Conservation (phyloP, 2,329 filamentous ascomycete species). For the Hortaea sp. region DNA sequence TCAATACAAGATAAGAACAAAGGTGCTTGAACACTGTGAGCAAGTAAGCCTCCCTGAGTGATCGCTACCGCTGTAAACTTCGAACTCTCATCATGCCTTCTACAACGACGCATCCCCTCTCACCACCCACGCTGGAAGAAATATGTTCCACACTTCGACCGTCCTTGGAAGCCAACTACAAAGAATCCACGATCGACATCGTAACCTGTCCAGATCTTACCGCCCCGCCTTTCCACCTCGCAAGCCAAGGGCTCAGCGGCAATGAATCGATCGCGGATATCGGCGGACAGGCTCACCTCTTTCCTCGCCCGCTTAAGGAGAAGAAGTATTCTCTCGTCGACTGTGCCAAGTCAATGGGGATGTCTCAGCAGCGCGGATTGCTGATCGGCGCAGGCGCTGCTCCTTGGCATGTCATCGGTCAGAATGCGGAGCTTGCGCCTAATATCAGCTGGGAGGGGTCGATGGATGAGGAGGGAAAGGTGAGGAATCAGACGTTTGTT, state of each 20-base stretch:
- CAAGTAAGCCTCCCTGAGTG: too few relatives aligned
- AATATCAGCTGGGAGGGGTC: slow-evolving; percentile 18
- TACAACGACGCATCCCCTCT: slow-evolving; percentile 14
- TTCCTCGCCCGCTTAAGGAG: slow-evolving; percentile 18
- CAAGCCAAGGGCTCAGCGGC: slow-evolving; percentile 17
- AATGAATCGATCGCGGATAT: slow-evolving; percentile 21
- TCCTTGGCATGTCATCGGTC: slow-evolving; percentile 18
- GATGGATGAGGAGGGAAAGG: slow-evolving; percentile 5
- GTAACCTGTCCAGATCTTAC: slow-evolving; percentile 18
- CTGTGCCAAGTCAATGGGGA: slow-evolving; percentile 18
- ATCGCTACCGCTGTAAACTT: too few relatives aligned
- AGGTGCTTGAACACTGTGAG: too few relatives aligned
- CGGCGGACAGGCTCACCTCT: slow-evolving; percentile 22
- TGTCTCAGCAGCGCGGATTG: slow-evolving; percentile 13
- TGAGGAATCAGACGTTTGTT: slow-evolving; percentile 16
- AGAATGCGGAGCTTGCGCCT: slow-evolving; percentile 20
- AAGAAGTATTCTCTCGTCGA: slow-evolving; percentile 19
- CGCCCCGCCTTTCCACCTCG: slow-evolving; percentile 16
- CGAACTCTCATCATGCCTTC: slow-evolving; percentile 7
- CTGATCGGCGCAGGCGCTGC: slow-evolving; percentile 22
- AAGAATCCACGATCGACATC: slow-evolving; percentile 11
- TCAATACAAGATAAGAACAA: too few relatives aligned
- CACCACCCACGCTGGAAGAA: slow-evolving; percentile 16
- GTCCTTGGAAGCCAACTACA: slow-evolving; percentile 17
- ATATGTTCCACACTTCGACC: slow-evolving; percentile 12